Evolutionary conservation across 2,329 filamentous ascomycete species (phyloP).

Genomic region (Aspergillus vadensis): DNA sequence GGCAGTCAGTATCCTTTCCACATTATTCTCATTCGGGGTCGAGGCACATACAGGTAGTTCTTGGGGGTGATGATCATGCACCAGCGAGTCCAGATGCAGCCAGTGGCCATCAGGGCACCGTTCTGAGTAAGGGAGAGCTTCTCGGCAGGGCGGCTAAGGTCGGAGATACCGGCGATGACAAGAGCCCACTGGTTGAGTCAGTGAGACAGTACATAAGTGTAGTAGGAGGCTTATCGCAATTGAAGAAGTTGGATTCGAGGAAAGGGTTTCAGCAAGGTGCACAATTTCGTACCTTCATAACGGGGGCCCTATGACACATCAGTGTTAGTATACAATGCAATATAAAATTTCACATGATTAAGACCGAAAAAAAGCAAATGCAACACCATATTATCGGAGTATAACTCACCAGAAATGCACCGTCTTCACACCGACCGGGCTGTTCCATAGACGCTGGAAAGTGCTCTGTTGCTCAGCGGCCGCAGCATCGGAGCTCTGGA

Average conservation of each 20-base stretch:
- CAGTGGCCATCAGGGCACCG: slow-evolving; percentile 82
- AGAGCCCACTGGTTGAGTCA: slow-evolving; percentile 70
- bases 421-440: slow-evolving; percentile 80
- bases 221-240: not conserved
- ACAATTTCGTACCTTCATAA: slow-evolving; percentile 71
- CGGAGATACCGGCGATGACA: slow-evolving; percentile 87
- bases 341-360: not conserved
- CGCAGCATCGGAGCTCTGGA: slow-evolving; percentile 67
- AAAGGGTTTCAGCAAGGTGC: not conserved
- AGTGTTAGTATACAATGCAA: slow-evolving; percentile 17
- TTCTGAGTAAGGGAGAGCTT: slow-evolving; percentile 94
- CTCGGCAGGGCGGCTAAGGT: slow-evolving; percentile 87
- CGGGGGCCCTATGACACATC: slow-evolving; percentile 68
- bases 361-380: not conserved
- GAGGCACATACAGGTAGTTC: slow-evolving; percentile 73
- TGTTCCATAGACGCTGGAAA: slow-evolving; percentile 81
- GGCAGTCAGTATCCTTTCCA: slow-evolving; percentile 12
- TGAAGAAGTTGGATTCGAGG: not conserved
- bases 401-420: slow-evolving; percentile 86
- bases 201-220: slow-evolving; percentile 11
- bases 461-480: slow-evolving; percentile 49
- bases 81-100: slow-evolving; percentile 97
- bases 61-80: slow-evolving; percentile 94
- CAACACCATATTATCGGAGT: not conserved
- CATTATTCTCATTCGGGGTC: not conserved